Evolutionary conservation across 1,284 basidiomycete species (phyloP), one percentile per base, ranked within the genome.

Genomic region (Microbotryum violaceum): DNA sequence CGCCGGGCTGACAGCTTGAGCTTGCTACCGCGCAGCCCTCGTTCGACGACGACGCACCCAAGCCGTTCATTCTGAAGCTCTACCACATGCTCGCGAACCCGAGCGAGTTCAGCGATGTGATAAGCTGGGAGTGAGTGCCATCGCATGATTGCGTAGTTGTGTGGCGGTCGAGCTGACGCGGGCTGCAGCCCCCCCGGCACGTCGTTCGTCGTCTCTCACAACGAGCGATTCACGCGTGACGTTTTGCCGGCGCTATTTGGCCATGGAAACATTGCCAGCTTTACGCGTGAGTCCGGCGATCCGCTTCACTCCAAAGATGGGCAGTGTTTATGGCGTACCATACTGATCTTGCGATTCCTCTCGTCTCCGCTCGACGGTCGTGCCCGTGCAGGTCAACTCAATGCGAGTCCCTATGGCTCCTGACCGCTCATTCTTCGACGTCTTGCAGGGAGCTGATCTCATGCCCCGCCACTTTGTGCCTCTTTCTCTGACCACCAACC

Each of bases 31-130:
- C 4, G 37, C 37, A 42, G 37, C 37, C 12, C 37, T 42, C 37
- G 14, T 42, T 42, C 37, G 37, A 42, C 6, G 37, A 42, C 37
- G 37, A 42, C 16, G 37, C 37, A 42, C 37, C 37, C 54, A 66
- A 66, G 57, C 65, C 65, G 4, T 66, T 66, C 57, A 61, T 66
- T 44, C 25, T 48, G 25, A 67, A 67, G 51, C 58, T 67, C 18
- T 47, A n/a, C 21, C 49, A 54, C 29, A 49, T 67, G 7, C 31
- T 67, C 6, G 23, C 53, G 2, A 33, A 55, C 9, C 66, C 66
- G 0, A 50, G 52, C 12, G 14, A 14, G 14, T 67, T 60, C 46
- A 55, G 53, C 29, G 63, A 67, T 31, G 51, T 49, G 16, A 57
- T 67, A 20, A 53, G 44, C 1, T 67, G 66, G 66, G 57, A 58